phyloP scores from a whole-genome alignment of 2,329 filamentous ascomycete genomes.

The Neofusicoccum cordaticola region DNA sequence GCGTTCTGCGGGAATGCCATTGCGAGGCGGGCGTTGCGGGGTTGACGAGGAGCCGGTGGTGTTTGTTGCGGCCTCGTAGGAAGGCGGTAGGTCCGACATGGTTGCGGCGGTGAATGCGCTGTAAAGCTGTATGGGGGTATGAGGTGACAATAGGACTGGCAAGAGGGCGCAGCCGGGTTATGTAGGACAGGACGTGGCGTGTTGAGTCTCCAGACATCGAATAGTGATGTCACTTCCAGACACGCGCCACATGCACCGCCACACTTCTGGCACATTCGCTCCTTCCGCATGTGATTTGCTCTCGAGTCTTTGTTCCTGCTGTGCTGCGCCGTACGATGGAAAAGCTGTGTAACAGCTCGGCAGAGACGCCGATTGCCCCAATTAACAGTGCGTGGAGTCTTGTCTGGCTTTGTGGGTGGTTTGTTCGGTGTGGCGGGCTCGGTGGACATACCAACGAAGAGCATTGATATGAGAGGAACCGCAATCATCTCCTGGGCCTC shows the following conservation, averaged over 20 bases:
- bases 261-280: not conserved
- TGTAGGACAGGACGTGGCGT: not conserved
- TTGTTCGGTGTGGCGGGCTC: too few relatives aligned
- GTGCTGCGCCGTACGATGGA: not conserved
- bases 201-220: not conserved
- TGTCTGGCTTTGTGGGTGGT: too few relatives aligned
- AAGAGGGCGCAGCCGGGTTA: not conserved
- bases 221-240: not conserved
- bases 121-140: too few relatives aligned
- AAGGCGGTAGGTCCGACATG: slow-evolving; percentile 25
- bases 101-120: not conserved
- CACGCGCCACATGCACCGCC: not conserved
- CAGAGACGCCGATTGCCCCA: too few relatives aligned
- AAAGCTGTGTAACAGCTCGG: not conserved
- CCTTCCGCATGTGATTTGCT: too few relatives aligned
- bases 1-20: slow-evolving; percentile 52
- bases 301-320: too few relatives aligned
- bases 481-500: not conserved
- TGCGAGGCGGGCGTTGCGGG: slow-evolving; percentile 36
- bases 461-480: too few relatives aligned
- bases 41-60: slow-evolving; percentile 21
- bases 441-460: too few relatives aligned
- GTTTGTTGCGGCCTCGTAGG: slow-evolving; percentile 31
- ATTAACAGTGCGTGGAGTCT: too few relatives aligned
- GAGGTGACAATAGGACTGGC: not conserved